These are phyloP conservation scores for Volvariella surrecta DNA, from an alignment of 1,284 basidiomycete species.

Conservation along the genomic window DNA sequence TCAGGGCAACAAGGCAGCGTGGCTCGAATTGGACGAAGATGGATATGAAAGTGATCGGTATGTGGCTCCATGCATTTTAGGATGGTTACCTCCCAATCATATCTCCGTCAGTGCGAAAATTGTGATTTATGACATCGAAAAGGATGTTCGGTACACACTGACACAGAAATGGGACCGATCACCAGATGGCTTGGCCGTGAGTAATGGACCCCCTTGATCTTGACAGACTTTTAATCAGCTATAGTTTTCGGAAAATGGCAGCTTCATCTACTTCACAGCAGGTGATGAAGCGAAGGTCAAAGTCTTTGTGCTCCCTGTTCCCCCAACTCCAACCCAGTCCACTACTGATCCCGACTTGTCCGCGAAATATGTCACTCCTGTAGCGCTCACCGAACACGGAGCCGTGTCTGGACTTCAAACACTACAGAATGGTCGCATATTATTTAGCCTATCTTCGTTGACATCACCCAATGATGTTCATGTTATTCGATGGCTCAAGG, in stretches of 20 bases:
- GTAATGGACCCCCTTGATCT: constrained; percentile 11
- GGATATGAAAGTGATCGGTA: constrained; percentile 82
- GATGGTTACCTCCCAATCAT: constrained; percentile 23
- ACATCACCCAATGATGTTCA: constrained; percentile 70
- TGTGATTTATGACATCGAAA: constrained; percentile 68
- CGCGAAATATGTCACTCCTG: constrained; percentile 41
- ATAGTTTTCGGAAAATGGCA: constrained; percentile 68
- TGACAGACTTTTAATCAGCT: constrained; percentile 4
- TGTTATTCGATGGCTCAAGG: constrained; percentile 40
- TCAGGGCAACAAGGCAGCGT: constrained; percentile 67
- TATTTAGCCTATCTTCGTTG: constrained; percentile 64
- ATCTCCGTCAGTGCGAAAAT: constrained; percentile 48
- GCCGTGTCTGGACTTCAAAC: constrained; percentile 53
- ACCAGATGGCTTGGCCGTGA: constrained; percentile 49
- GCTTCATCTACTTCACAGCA: constrained; percentile 64
- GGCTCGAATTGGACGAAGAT: constrained; percentile 81
- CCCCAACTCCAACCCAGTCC: constrained; percentile 46
- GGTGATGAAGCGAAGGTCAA: constrained; percentile 72
- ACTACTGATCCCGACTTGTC: constrained; percentile 41
- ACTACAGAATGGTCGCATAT: constrained; percentile 46
- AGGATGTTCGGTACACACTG: constrained; percentile 58
- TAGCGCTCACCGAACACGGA: constrained; percentile 47
- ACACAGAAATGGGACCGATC: constrained; percentile 83
- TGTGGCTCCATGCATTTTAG: constrained; percentile 35
- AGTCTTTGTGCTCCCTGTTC: constrained; percentile 60